Evolutionary conservation across 164 flowering plant genomes (phyloP), one percentile per base, ranked within the genome.

Genomic region (Sedum album): DNA sequence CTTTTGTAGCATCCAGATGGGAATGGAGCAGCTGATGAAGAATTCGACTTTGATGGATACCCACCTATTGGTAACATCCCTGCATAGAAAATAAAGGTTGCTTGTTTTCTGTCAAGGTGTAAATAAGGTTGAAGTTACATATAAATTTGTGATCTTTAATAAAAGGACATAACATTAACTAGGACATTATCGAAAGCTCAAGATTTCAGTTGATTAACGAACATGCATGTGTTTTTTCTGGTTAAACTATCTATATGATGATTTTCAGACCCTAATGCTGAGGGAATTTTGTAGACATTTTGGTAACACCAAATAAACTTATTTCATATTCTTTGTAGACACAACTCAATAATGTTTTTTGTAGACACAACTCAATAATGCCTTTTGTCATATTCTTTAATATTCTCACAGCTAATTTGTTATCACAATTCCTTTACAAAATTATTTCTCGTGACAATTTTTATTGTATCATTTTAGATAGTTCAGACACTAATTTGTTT

Each of bases 31-130:
- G 62, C 62, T 28, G 62, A 28, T 57, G 62, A 28, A 11, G 62
- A 57, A 57, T 57, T 57, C 62, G 62, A 57, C 62, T 57, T 57
- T 6, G 62, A 57, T 28, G 62, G 62, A 57, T 57, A 57, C 62
- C 62, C 62, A 28, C 33, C 33, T 13, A 57, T 14, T 20, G 23
- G 62, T 6, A 57, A 57, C 23, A 57, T 57, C 62, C 62, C 62
- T 57, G 62, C 20, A 18, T 57, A 57, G 62, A 20, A 57, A 30
- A 23, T 26, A 51, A 6, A 57, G 31, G 62, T 23, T 9, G 33
- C 33, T 57, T 57, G 35, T 26, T 28, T 57, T 30, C 33, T 30
- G 4, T 28, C 28, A 33, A 57, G 62, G 62, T 57, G 62, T 57
- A 57, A 11, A 57, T 57, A 57, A 9, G 17, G 26, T 9, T 55